Percentiles rank a stretch among this genome's conserved stretches.
Evolutionary conservation across 2,329 filamentous ascomycete species (phyloP).

Genomic region (Sclerotinia trifoliorum): DNA sequence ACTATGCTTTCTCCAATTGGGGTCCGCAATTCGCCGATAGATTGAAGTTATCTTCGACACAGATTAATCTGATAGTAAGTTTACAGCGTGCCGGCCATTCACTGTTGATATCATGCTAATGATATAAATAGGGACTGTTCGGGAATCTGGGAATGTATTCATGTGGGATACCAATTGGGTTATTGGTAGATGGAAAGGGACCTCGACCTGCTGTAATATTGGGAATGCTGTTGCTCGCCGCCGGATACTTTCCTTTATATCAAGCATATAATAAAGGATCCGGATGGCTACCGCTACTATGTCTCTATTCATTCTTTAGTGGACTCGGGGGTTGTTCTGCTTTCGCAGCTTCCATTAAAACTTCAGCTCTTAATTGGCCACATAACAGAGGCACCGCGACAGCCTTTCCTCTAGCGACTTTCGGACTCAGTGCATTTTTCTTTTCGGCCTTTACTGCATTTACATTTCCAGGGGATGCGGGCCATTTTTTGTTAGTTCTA

Average conservation of each 20-base stretch:
- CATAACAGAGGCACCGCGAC: slow-evolving; percentile 89
- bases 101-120: slow-evolving; percentile 36
- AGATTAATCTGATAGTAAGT: slow-evolving; percentile 84
- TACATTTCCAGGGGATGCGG: slow-evolving; percentile 79
- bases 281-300: slow-evolving; percentile 62
- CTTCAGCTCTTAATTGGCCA: slow-evolving; percentile 87
- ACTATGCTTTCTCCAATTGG: slow-evolving; percentile 99
- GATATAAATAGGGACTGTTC: slow-evolving; percentile 54
- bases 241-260: slow-evolving; percentile 85
- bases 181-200: slow-evolving; percentile 80
- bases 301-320: slow-evolving; percentile 80
- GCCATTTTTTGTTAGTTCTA: slow-evolving; percentile 76
- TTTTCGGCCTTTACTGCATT: slow-evolving; percentile 79
- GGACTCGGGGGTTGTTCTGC: slow-evolving; percentile 87
- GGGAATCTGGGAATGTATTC: slow-evolving; percentile 95
- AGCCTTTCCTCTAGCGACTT: slow-evolving; percentile 87
- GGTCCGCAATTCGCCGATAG: slow-evolving; percentile 90
- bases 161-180: slow-evolving; percentile 82
- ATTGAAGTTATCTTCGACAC: slow-evolving; percentile 83
- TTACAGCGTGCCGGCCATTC: slow-evolving; percentile 12
- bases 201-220: slow-evolving; percentile 75
- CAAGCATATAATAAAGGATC: slow-evolving; percentile 69
- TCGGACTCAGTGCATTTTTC: slow-evolving; percentile 94
- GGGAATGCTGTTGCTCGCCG: slow-evolving; percentile 68
- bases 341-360: slow-evolving; percentile 86